A percentile compares a stretch with the other conserved stretches of the same genome.
Conservation (phyloP, 2,329 filamentous ascomycete species). For the Botrytis pseudocinerea region DNA sequence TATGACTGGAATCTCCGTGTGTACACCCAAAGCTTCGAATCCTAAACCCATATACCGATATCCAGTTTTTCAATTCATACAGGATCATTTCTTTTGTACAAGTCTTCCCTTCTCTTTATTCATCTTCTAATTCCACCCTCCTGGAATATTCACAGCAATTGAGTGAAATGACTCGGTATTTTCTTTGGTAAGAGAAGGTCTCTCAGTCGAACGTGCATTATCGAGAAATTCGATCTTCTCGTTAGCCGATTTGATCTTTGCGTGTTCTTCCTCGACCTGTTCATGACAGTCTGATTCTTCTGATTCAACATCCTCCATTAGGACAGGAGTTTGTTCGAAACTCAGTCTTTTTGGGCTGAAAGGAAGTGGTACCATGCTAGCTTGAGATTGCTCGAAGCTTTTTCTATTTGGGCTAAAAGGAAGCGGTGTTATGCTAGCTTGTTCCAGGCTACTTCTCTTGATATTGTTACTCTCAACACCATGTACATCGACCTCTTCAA, state of each 20-base stretch:
- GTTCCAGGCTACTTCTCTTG: conserved; percentile 15
- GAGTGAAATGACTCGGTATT: conserved; percentile 2
- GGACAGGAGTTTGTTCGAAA: conserved; percentile 18
- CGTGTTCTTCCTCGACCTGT: conserved; percentile 11
- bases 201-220: not conserved
- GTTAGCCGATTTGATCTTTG: not conserved
- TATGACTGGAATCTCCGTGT: not conserved
- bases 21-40: not conserved
- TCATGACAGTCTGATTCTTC: conserved; percentile 19
- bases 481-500: conserved; percentile 41
- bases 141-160: not conserved
- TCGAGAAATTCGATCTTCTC: conserved; percentile 4
- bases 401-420: conserved; percentile 4
- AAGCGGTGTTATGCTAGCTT: not conserved
- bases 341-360: conserved; percentile 3
- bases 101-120: not conserved
- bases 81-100: not conserved
- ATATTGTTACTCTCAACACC: conserved; percentile 26
- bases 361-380: conserved; percentile 14
- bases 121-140: conserved; percentile 9
- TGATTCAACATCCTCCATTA: conserved; percentile 20
- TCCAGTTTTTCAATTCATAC: not conserved
- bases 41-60: not conserved
- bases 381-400: conserved; percentile 12
- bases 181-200: not conserved